Evolutionary conservation across 2,329 filamentous ascomycete species (phyloP).

Genomic region (Aspergillus felis): DNA sequence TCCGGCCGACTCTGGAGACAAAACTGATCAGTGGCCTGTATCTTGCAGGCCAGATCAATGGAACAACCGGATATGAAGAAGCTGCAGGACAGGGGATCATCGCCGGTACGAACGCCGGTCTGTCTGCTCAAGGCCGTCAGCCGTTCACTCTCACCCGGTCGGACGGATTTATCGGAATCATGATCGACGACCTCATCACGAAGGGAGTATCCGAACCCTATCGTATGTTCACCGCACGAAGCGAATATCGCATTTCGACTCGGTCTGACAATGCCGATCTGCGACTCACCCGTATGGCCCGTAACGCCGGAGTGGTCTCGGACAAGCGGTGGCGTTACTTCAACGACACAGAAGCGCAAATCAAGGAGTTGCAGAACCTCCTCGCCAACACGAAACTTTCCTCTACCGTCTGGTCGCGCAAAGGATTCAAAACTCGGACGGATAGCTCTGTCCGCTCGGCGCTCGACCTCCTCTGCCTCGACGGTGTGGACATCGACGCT

Average conservation of each 20-base stretch:
- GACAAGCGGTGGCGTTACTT: constrained; percentile 73
- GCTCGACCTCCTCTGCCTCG: constrained; percentile 72
- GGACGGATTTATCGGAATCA: constrained; percentile 95
- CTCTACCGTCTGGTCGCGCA: constrained; percentile 62
- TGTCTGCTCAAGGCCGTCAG: constrained; percentile 64
- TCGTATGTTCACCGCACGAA: constrained; percentile 95
- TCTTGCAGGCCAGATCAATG: constrained; percentile 95
- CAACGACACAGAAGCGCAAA: constrained; percentile 60
- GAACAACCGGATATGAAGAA: constrained; percentile 97
- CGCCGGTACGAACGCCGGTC: constrained; percentile 88
- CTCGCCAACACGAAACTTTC: constrained; percentile 59
- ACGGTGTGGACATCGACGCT: constrained; percentile 55
- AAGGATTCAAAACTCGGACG: constrained; percentile 65
- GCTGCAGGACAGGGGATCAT: constrained; percentile 90
- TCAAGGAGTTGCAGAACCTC: constrained; percentile 60
- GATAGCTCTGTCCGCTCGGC: constrained; percentile 67
- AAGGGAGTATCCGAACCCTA: constrained; percentile 97
- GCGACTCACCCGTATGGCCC: constrained; percentile 75
- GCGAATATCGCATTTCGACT: constrained; percentile 89
- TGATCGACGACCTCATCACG: constrained; percentile 96
- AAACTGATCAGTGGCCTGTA: constrained; percentile 86
- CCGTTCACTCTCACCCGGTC: constrained; percentile 69
- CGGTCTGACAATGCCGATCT: constrained; percentile 92
- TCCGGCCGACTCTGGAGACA: constrained; percentile 87
- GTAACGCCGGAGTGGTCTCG: constrained; percentile 71